Evolutionary conservation across 2,329 filamentous ascomycete species (phyloP).

Genomic region (Arthrobotrys iridis): DNA sequence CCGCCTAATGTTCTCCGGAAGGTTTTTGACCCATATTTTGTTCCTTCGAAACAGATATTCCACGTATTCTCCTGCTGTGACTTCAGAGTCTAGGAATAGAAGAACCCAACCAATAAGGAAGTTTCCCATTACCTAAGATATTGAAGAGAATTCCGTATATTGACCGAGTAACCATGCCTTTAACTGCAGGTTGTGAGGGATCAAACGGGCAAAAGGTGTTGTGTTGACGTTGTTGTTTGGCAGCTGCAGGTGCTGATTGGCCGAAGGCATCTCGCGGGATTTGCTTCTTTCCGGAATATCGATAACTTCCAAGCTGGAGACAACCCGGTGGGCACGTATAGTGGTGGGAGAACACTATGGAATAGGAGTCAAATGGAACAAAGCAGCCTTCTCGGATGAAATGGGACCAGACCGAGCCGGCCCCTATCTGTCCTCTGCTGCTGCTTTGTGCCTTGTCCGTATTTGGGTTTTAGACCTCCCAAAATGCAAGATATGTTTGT

Average conservation of each 20-base stretch:
- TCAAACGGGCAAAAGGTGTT: conserved; percentile 48
- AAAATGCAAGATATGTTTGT: neutral
- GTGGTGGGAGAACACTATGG: conserved; percentile 26
- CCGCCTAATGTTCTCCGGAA: conserved; percentile 9
- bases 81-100: conserved; percentile 13
- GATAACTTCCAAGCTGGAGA: neutral
- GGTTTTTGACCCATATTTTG: conserved; percentile 3
- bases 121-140: conserved; percentile 53
- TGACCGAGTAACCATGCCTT: conserved; percentile 17
- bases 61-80: conserved; percentile 17
- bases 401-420: conserved; percentile 9
- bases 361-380: conserved; percentile 16
- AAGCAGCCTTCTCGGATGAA: neutral
- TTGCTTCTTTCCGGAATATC: conserved; percentile 42
- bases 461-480: conserved; percentile 6
- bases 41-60: conserved; percentile 19
- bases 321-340: conserved; percentile 14
- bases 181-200: conserved; percentile 31
- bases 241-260: conserved; percentile 11
- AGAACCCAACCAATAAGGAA: conserved; percentile 20
- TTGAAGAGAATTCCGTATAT: conserved; percentile 32
- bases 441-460: neutral
- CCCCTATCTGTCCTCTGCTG: conserved; percentile 31
- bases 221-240: conserved; percentile 45
- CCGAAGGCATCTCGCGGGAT: neutral